Base-by-base conservation (phyloP, 2,329 filamentous ascomycete species). In the Fusarium sp. region DNA sequence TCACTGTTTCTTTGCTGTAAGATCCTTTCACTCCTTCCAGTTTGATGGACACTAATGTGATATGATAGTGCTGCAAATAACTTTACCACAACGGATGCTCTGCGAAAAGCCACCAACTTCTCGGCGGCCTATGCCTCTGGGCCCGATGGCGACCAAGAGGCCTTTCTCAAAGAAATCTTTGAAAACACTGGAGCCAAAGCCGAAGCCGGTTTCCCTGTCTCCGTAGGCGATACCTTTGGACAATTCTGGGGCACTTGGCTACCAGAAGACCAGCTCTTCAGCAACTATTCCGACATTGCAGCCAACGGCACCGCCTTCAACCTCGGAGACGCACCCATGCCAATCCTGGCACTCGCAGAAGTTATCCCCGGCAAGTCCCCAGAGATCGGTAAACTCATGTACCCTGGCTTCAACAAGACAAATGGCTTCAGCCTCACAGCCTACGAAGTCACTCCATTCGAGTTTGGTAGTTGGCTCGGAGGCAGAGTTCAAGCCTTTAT, bases 391-490 rank as follows among this genome's bases (percentile, higher is more conserved):
- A 74, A 73, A 10, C 70, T 80, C 38, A 72, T 79, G 77, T 80
- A 76, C 22, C 79, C 79, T 0, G 76, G 75, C 0, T 64, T 70
- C 31, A 79, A 80, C 57, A 56, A 27, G 4, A 79, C 79, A 1
- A 72, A 78, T 0, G 72, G 72, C 16, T 80, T 80, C 68, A 80
- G 80, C 24, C 44, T 79, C 4, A 80, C 81, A 0, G 74, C 79
- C 3, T 82, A 80, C 55, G 80, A 82, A 53, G 72, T 81, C 1
- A 81, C 75, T 0, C 79, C 80, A 0, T 82, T 78, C 42, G 80
- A 82, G 55, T 80, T 81, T 24, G 80, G 80, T 9, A 77, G 76
- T 29, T 82, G 80, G 80, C 55, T 64, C 4, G 80, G 80, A 1
- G 77, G 78, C 0, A 64, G 79, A 2, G 70, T 79, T 0, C 78